A percentile compares a stretch with the other conserved stretches of the same genome.
These are phyloP conservation scores for Leptomonas seymouri DNA, from an alignment of 208 protist species.

Conservation along the genomic window DNA sequence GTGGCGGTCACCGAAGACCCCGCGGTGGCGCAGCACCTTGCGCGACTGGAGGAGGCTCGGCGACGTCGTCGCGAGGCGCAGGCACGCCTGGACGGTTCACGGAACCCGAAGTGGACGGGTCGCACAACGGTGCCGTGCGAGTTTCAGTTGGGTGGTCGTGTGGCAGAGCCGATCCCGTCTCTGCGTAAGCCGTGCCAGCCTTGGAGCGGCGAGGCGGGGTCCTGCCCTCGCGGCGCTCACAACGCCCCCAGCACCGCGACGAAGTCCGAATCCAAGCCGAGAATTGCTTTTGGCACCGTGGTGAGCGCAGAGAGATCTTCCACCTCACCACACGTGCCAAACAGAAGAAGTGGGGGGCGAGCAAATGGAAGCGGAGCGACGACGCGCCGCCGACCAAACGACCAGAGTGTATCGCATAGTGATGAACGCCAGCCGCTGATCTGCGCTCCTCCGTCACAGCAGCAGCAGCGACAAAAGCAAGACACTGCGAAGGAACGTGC, in stretches of 20 bases:
- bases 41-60: conserved; percentile 43
- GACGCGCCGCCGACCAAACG: conserved; percentile 1
- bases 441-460: not conserved
- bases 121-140: conserved; percentile 42
- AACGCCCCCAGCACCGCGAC: not conserved
- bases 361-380: not conserved
- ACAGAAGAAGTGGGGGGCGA: not conserved
- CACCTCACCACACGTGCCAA: not conserved
- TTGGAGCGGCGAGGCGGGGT: not conserved
- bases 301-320: not conserved
- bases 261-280: conserved; percentile 10
- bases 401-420: not conserved
- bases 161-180: conserved; percentile 45
- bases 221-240: conserved; percentile 11
- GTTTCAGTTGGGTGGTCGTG: conserved; percentile 39
- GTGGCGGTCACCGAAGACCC: conserved; percentile 29
- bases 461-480: conserved; percentile 11
- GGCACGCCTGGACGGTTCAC: conserved; percentile 30
- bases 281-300: conserved; percentile 16
- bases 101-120: conserved; percentile 34
- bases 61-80: conserved; percentile 33
- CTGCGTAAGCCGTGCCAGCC: conserved; percentile 53
- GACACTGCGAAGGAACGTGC: not conserved
- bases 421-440: not conserved
- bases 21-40: conserved; percentile 41